Conservation (phyloP, 2,329 filamentous ascomycete genomes). For the Penicillium occitanis region DNA sequence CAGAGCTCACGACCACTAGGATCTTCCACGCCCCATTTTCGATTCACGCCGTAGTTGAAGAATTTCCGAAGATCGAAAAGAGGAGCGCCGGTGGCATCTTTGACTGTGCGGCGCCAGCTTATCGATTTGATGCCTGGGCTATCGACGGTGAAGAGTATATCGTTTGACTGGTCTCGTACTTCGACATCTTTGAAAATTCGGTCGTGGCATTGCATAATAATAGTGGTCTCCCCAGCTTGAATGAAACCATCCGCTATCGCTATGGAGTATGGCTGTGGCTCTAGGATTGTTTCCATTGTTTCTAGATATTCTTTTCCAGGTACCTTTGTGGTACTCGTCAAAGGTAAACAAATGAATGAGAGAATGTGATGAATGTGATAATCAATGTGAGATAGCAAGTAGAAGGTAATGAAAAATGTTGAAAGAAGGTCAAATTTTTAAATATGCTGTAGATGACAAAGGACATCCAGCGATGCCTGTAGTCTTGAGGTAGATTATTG, state of each 20-base stretch:
- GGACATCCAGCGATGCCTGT: neutral
- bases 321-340: neutral
- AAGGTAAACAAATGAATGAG: neutral
- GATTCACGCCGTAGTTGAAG: slow-evolving; percentile 2
- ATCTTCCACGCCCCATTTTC: slow-evolving; percentile 7
- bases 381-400: neutral
- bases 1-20: neutral
- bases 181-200: slow-evolving; percentile 14
- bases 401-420: neutral
- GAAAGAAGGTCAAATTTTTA: neutral
- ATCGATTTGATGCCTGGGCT: neutral
- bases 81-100: slow-evolving; percentile 13
- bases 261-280: neutral
- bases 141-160: slow-evolving; percentile 8
- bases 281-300: slow-evolving; percentile 1
- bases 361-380: neutral
- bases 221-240: neutral
- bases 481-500: neutral
- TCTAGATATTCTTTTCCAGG: neutral
- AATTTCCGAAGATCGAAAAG: slow-evolving; percentile 11
- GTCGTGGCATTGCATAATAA: slow-evolving; percentile 10
- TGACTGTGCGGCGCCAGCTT: slow-evolving; percentile 13
- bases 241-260: slow-evolving; percentile 12
- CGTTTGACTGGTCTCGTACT: slow-evolving; percentile 9
- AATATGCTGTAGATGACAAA: neutral